phyloP scores from a whole-genome alignment of 176 grass and related monocot genomes.

The Oryza rufipogon region DNA sequence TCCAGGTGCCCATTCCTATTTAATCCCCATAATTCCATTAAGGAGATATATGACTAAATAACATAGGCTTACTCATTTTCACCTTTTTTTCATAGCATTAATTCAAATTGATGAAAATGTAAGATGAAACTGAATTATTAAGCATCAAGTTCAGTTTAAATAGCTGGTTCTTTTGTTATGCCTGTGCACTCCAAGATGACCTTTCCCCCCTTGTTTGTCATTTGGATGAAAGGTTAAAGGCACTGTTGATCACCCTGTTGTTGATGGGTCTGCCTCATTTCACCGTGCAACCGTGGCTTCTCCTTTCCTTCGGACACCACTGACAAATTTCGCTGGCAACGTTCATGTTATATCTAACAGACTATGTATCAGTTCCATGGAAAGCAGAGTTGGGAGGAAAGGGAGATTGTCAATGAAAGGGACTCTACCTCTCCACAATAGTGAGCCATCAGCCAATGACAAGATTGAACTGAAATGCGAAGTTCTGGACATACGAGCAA shows the following conservation, averaged over 20 bases:
- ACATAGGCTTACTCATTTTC: conserved; percentile 15
- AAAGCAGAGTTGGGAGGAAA: conserved; percentile 94
- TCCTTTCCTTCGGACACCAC: conserved; percentile 80
- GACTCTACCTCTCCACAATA: conserved; percentile 79
- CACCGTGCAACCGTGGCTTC: conserved; percentile 84
- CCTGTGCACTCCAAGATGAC: conserved; percentile 22
- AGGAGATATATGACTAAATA: conserved; percentile 1
- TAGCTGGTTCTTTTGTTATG: conserved; percentile 21
- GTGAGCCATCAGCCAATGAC: conserved; percentile 72
- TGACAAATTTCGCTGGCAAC: conserved; percentile 84
- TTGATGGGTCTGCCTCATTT: conserved; percentile 97
- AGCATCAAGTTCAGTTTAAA: conserved; percentile 30
- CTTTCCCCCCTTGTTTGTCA: conserved; percentile 36
- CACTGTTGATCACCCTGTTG: conserved; percentile 92
- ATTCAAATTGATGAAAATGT: conserved; percentile 18
- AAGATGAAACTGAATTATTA: conserved; percentile 29
- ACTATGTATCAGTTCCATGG: conserved; percentile 83
- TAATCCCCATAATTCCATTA: conserved; percentile 25
- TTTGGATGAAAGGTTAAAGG: conserved; percentile 75
- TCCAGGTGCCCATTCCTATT: conserved; percentile 64
- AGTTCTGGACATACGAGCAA: conserved; percentile 90
- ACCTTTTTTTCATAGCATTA: background rate
- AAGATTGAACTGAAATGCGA: conserved; percentile 99
- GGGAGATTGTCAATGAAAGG: conserved; percentile 94
- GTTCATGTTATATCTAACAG: conserved; percentile 85